A percentile compares a stretch with the other conserved stretches of the same genome.
Conservation (phyloP, 1,139 yeast species). For the Candida tropicalis region DNA sequence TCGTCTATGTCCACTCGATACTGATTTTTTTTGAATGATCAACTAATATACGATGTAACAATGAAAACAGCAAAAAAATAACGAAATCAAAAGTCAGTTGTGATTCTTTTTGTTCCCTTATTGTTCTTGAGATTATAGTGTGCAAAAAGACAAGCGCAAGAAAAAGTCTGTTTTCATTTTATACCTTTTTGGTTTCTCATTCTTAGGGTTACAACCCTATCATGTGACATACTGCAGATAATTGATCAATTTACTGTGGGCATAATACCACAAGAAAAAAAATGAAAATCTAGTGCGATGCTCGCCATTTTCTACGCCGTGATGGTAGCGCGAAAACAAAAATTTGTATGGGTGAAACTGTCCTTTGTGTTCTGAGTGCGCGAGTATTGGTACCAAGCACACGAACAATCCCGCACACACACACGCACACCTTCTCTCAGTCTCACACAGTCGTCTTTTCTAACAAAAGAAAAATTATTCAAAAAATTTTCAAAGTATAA, state of each 20-base stretch:
- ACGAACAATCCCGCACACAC: conserved; percentile 1
- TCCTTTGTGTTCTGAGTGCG: neutral
- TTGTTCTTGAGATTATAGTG: no score
- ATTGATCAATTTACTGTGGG: neutral
- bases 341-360: neutral
- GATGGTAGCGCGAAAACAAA: neutral
- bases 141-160: neutral
- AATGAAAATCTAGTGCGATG: neutral
- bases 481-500: conserved; percentile 12
- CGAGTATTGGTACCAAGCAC: neutral
- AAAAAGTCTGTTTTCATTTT: no score
- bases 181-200: neutral
- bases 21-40: no score
- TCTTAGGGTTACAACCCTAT: conserved; percentile 12
- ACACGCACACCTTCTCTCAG: no score
- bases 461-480: conserved; percentile 8
- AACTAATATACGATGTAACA: no score
- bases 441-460: neutral
- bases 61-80: no score
- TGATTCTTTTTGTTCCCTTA: no score
- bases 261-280: neutral
- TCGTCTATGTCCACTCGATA: no score
- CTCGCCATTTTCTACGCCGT: no score
- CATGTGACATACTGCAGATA: conserved; percentile 7
- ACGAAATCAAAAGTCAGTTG: no score